Evolutionary conservation across 192 early-diverging fungal genomes (phyloP).

Genomic region (Polychytrium aggregatum): DNA sequence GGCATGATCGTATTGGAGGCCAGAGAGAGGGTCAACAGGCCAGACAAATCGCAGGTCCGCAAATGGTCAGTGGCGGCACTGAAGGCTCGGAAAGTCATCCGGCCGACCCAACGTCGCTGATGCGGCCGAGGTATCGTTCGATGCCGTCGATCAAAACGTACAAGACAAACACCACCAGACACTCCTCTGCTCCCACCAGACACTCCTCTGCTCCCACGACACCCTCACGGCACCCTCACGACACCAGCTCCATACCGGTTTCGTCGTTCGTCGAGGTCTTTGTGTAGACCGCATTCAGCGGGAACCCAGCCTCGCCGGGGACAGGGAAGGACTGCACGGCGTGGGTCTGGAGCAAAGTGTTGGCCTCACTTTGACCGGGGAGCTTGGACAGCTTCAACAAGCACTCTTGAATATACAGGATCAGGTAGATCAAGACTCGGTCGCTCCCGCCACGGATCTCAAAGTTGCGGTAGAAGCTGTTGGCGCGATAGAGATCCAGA

Average conservation of each 20-base stretch:
- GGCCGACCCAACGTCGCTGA: neutral
- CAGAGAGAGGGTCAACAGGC: neutral
- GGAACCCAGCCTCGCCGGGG: conserved; percentile 87
- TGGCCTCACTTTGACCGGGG: conserved; percentile 60
- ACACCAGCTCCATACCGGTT: neutral
- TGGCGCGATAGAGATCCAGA: conserved; percentile 86
- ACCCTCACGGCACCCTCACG: neutral
- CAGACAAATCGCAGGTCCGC: neutral
- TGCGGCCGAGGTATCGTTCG: neutral
- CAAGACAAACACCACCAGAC: too few relatives aligned
- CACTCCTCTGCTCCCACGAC: too few relatives aligned
- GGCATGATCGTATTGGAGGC: neutral
- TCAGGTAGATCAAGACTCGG: conserved; percentile 88
- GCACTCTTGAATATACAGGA: conserved; percentile 74
- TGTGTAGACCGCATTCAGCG: conserved; percentile 79
- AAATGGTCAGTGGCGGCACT: neutral
- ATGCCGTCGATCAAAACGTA: too few relatives aligned
- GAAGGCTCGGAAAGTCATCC: neutral
- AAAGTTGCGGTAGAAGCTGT: conserved; percentile 98
- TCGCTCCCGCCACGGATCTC: conserved; percentile 93
- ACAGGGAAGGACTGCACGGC: conserved; percentile 85
- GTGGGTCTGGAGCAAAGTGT: conserved; percentile 66
- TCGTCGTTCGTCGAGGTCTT: neutral
- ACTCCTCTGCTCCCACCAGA: too few relatives aligned
- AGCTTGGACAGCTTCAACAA: conserved; percentile 41